These are phyloP conservation scores for Hyphopichia wangnamkhiaoensis DNA, from an alignment of 1,139 yeast genomes.

Conservation along the genomic window DNA sequence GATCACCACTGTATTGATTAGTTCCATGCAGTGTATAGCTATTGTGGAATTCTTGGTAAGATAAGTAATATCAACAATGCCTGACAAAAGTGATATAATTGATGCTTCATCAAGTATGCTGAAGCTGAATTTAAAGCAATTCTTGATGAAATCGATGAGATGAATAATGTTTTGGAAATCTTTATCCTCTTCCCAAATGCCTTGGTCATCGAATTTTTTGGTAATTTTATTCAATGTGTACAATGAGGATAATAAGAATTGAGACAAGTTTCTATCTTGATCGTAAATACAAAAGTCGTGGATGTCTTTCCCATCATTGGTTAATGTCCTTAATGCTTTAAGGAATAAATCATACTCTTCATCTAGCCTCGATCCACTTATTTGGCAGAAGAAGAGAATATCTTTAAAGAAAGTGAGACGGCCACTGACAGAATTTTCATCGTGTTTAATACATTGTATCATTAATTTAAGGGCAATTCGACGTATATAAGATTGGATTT, in stretches of 20 bases:
- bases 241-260: slow-evolving; percentile 17
- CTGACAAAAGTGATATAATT: slow-evolving; percentile 33
- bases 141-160: slow-evolving; percentile 39
- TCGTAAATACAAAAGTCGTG: slow-evolving; percentile 57
- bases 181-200: slow-evolving; percentile 10
- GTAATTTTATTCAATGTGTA: slow-evolving; percentile 13
- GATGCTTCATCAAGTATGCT: slow-evolving; percentile 44
- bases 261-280: slow-evolving; percentile 41
- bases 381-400: slow-evolving; percentile 48
- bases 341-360: slow-evolving; percentile 56
- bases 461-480: slow-evolving; percentile 56
- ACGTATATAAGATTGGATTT: slow-evolving; percentile 46
- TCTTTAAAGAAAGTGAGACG: slow-evolving; percentile 62
- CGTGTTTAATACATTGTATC: slow-evolving; percentile 55
- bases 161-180: slow-evolving; percentile 16
- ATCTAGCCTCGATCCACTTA: slow-evolving; percentile 37
- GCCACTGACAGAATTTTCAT: slow-evolving; percentile 48
- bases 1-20: slow-evolving; percentile 47
- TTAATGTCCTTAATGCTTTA: slow-evolving; percentile 50
- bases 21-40: slow-evolving; percentile 41
- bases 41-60: slow-evolving; percentile 43
- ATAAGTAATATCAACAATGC: slow-evolving; percentile 41
- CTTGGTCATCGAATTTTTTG: slow-evolving; percentile 9
- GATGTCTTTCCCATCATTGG: slow-evolving; percentile 63
- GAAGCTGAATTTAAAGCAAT: slow-evolving; percentile 52